Base-by-base conservation (phyloP, 1,284 basidiomycete species). In the Microbotryum intermedium region DNA sequence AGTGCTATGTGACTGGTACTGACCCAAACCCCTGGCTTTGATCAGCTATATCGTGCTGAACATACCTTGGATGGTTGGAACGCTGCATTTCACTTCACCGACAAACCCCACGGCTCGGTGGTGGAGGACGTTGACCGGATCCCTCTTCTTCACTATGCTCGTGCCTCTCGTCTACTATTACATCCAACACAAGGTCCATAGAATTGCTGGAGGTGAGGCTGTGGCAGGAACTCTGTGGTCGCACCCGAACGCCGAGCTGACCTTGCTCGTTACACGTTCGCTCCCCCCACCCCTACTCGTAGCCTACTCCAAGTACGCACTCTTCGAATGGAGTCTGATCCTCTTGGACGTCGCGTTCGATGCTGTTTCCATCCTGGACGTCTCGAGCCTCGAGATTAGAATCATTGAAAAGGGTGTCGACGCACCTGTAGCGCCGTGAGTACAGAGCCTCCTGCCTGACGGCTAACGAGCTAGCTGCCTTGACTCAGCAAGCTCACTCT, bases 311-410 rank as follows among this genome's bases (percentile, higher is more conserved):
- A 77, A 77, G 53, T 94, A 92, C 70, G 83, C 85, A 53, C 84
- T 92, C 73, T 87, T 89, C 66, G 90, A 94, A 74, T 94, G 90
- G 90, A 78, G 79, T 2, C 81, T 93, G 53, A 89, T 93, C 50
- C 71, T 87, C 55, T 80, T 86, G 62, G 90, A 94, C 65, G 78
- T 93, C 28, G 68, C 83, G 18, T 93, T 85, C 68, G 90, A 93
- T 72, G 83, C 87, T 0, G 74, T 85, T 10, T 73, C 81, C 0
- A 80, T 81, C 55, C 74, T 79, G 21, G 88, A 91, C 67, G 82
- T 91, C 59, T 59, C 60, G 34, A 9, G 48, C 25, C 18, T 34
- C 21, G 30, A 21, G 43, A 11, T 54, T 21, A 45, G 42, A 21
- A 45, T 54, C 16, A 28, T 48, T 10, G 43, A 54, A n/a, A 25